Base-by-base conservation (phyloP, 306 rosid species). In the Fragaria nilgerrensis region DNA sequence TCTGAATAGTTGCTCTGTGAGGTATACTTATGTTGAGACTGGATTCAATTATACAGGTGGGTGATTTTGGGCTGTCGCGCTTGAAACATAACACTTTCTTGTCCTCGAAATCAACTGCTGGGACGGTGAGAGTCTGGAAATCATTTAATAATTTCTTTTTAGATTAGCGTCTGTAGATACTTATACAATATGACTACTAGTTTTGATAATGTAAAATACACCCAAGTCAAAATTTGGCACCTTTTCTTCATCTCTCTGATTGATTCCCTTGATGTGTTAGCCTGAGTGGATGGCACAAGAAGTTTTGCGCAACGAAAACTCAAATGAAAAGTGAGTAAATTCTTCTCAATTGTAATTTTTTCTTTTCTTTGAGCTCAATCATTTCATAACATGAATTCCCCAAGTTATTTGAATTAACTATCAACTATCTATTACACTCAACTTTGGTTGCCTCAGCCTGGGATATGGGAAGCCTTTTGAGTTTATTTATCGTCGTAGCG, bases 261-360 rank as follows among this genome's bases (percentile, higher is more conserved):
- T 80, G 68, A 78, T 78, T 68, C 53, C 58, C 2, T 88, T 80
- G 29, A 41, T 75, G 36, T 85, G 74, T 75, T 85, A 96, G 99
- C 99, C 99, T 75, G 99, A 96, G 87, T 96, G 99, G 99, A 96
- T 96, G 99, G 97, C 99, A 55, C 99, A 98, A 25, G 99, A 95
- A 83, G 99, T 95, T 89, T 96, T 95, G 76, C 96, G 98, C 75
- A 96, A 96, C 23, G 99, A 96, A 72, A 97, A 96, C 81, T 96
- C 99, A 74, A 96, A 96, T 85, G 99, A 96, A 86, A 96, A 96
- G 98, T 92, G 83, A 90, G 88, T 74, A 37, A 41, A 25, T 23
- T 76, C 20, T 49, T 56, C 27, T 17, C 34, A 39, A 13, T 72
- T 66, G 49, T 62, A 17, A 49, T 52, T 44, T 2, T 71, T 43